Evolutionary conservation across 345 rosid genomes (phyloP), one percentile per base, ranked within the genome.

Genomic region (Eucalyptus pauciflora): DNA sequence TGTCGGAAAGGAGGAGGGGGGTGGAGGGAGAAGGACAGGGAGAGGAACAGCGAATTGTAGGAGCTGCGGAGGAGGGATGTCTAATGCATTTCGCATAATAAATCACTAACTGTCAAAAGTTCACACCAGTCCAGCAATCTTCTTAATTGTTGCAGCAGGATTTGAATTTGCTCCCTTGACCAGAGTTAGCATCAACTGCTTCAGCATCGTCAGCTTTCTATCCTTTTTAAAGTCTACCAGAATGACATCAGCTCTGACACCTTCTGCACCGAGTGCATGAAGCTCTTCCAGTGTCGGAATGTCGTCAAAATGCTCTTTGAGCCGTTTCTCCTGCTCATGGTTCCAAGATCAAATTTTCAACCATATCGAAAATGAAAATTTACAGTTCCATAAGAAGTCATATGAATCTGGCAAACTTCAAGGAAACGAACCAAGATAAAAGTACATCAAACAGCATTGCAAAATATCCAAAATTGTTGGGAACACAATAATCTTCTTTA

Each of bases 71-170:
- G 60, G 54, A 62, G 17, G 60, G 22, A 76, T 76, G 48, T 76
- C 48, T 41, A 76, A 76, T 22, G 85, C 29, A 20, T 76, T 76
- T 76, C 3, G 5, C 18, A 50, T 56, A 37, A 46, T 41, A 41
- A 24, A 51, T 76, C 24, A 69, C 51, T 54, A 64, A 50, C 20
- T 48, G 69, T 64, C 43, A 87, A 88, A 67, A 85, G 86, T 48
- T 90, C 96, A 94, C 90, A 98, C 99, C 98, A 97, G 92, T 93
- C 95, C 99, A 25, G 98, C 98, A 88, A 97, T 96, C 95, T 97
- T 98, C 93, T 97, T 98, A 85, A 98, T 94, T 91, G 96, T 90
- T 69, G 95, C 94, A 88, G 99, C 96, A 69, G 99, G 98, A 91
- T 97, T 96, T 88, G 99, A 95, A 92, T 94, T 94, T 92, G 96